Base-by-base conservation (phyloP, 495 filamentous ascomycete species). In the Platismatia glauca region DNA sequence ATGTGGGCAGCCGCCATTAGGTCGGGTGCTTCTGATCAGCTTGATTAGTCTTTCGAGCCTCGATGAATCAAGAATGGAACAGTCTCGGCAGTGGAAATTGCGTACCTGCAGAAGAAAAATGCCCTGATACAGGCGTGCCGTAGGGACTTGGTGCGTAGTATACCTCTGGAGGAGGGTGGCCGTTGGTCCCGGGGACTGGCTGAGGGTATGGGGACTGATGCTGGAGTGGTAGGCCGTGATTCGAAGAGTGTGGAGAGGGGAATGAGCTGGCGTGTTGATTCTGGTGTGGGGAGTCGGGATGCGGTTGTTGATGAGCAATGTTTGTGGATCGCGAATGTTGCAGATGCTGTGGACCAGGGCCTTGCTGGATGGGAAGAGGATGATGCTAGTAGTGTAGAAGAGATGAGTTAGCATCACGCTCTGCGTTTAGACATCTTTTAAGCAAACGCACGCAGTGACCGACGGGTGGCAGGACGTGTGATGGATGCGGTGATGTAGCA, bases 1-100 rank as follows among this genome's bases (percentile, higher is more conserved):
- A 96, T 93, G 70, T 89, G 87, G 66, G 92, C 85, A 58, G 92
- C 84, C 64, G 94, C 92, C 94, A 97, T 97, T 77, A 92, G 86
- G 66, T 97, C 92, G 75, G 88, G 82, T 57, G 83, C 88, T 71
- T 91, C 89, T 96, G 67, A 24, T 34, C 35, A 37, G 20, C 22
- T 22, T 50, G 15, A 63, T 73, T 44, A 74, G 69, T 41, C 33
- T 53, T 34, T 55, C 24, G 29, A 27, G 27, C 11, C n/a, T 16
- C 27, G 31, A 43, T 27, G 16, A 33, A 63, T 29, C 27, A 66
- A 59, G 50, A 44, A 18, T 22, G 31, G 50, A 35, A 33, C 16
- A 33, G 8, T 41, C 37, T 27, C 24, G 15, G 16, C 8, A 29
- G 41, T n/a, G 8, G 57, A n/a, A 18, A 39, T 11, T n/a, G 79